Conservation (phyloP, 352 stramenopile genomes). For the Pythium periplocum region DNA sequence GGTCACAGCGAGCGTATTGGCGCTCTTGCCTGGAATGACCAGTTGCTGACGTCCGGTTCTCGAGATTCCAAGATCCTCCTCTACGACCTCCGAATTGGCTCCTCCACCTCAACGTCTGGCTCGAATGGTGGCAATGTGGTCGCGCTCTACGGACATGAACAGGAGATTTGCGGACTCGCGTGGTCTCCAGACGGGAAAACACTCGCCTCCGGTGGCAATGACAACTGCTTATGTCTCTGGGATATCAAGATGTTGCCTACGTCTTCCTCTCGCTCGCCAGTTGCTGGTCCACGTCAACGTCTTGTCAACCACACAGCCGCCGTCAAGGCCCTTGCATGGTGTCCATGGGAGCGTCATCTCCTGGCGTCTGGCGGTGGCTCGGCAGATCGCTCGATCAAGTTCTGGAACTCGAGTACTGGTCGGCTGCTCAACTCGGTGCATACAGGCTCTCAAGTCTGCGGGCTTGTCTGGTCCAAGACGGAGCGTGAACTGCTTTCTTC, state of each 20-base stretch:
- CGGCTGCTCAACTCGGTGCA: conserved; percentile 90
- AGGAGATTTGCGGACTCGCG: conserved; percentile 94
- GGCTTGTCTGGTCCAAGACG: conserved; percentile 83
- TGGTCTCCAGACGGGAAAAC: conserved; percentile 93
- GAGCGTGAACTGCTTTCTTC: conserved; percentile 92
- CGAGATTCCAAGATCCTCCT: conserved; percentile 87
- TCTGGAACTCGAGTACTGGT: conserved; percentile 91
- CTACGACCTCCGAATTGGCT: conserved; percentile 25
- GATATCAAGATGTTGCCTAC: conserved; percentile 51
- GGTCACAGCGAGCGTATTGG: conserved; percentile 88
- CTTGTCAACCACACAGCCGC: conserved; percentile 91
- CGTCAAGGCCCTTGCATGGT: conserved; percentile 97
- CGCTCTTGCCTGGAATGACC: conserved; percentile 90
- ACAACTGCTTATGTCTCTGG: conserved; percentile 94
- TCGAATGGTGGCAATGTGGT: neutral
- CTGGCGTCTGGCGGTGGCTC: conserved; percentile 94
- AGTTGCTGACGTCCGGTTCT: conserved; percentile 86
- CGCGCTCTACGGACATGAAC: conserved; percentile 71
- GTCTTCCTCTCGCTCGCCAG: neutral
- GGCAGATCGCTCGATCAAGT: conserved; percentile 95
- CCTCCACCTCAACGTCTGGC: neutral
- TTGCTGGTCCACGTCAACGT: conserved; percentile 29
- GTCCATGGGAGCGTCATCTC: conserved; percentile 91
- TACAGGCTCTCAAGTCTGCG: conserved; percentile 94
- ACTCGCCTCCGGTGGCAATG: conserved; percentile 93